phyloP scores from a whole-genome alignment of 2,329 filamentous ascomycete species.

The Peltaster fructicola region DNA sequence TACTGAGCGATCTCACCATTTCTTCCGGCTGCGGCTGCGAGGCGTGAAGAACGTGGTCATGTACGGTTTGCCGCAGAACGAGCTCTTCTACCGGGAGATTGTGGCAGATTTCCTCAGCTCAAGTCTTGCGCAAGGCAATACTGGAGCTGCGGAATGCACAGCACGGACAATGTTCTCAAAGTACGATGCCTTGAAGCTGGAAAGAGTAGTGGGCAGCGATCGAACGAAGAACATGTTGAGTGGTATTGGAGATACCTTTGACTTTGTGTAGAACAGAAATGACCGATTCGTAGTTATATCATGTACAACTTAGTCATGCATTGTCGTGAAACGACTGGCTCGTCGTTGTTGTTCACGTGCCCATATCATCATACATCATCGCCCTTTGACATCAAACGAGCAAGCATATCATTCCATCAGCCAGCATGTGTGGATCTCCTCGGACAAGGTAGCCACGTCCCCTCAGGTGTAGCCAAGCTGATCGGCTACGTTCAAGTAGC shows the following conservation, averaged over 20 bases:
- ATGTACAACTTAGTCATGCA: too few species aligned
- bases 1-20: slow-evolving; percentile 92
- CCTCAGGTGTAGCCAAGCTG: slow-evolving; percentile 12
- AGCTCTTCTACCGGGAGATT: slow-evolving; percentile 61
- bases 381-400: too few species aligned
- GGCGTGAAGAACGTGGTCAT: slow-evolving; percentile 75
- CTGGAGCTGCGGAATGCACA: slow-evolving; percentile 31
- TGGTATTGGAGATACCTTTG: slow-evolving; percentile 60
- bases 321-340: too few species aligned
- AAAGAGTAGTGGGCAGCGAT: slow-evolving; percentile 69
- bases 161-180: slow-evolving; percentile 56
- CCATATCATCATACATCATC: too few species aligned
- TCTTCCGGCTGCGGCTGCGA: slow-evolving; percentile 66
- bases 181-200: slow-evolving; percentile 77
- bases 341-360: too few species aligned
- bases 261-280: too few species aligned
- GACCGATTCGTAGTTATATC: too few species aligned
- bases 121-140: slow-evolving; percentile 38
- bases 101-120: slow-evolving; percentile 46
- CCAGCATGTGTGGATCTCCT: too few species aligned
- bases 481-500: slow-evolving; percentile 16
- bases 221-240: slow-evolving; percentile 72
- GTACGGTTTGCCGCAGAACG: slow-evolving; percentile 82
- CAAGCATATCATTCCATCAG: too few species aligned
- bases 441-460: too few species aligned